Evolutionary conservation across 2,329 filamentous ascomycete genomes (phyloP), one percentile per base, ranked within the genome.

Genomic region (Zarea fungicola): DNA sequence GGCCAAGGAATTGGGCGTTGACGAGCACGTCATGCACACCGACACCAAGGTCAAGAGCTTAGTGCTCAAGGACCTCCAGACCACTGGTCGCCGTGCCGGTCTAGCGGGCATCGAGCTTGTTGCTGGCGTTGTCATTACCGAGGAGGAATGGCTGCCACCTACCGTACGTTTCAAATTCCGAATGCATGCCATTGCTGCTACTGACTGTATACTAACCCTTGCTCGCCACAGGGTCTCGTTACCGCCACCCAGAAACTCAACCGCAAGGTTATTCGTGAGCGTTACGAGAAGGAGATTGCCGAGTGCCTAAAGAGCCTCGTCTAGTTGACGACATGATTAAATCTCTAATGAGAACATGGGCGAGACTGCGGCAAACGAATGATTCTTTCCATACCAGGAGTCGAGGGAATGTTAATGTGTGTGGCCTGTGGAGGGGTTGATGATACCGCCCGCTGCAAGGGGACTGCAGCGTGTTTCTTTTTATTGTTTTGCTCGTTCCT

Each of bases 61-160:
- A 5, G 79, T 84, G 18, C 67, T 82, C 39, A 88, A 87, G 70
- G 85, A 89, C 59, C 69, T 95, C 52, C 77, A 87, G 57, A 65
- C 68, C 9, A 75, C 77, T 19, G 89, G 79, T 16, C 81, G 77
- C 68, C 79, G 77, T 58, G 83, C 80, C 25, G 85, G 85, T 18
- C 72, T 95, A 41, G 72, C 74, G 1, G 74, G 79, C 9, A 83
- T 93, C 52, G 89, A 95, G 73, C 82, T 85, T 54, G 76, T 95
- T 34, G 77, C 82, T 25, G 87, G 84, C 43, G 83, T 92, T 18
- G 86, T 92, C 22, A 66, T 95, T 49, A 82, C 84, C 0, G 87
- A 92, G 55, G 89, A 92, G 62, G 89, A 95, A 67, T 95, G 89
- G 89, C 92, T 85, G 48, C 87, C 89, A 46, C 78, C 83, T 51